Evolutionary conservation across 2,329 filamentous ascomycete genomes (phyloP).

Genomic region (Ophiognomonia clavigignenti-juglandacearum): DNA sequence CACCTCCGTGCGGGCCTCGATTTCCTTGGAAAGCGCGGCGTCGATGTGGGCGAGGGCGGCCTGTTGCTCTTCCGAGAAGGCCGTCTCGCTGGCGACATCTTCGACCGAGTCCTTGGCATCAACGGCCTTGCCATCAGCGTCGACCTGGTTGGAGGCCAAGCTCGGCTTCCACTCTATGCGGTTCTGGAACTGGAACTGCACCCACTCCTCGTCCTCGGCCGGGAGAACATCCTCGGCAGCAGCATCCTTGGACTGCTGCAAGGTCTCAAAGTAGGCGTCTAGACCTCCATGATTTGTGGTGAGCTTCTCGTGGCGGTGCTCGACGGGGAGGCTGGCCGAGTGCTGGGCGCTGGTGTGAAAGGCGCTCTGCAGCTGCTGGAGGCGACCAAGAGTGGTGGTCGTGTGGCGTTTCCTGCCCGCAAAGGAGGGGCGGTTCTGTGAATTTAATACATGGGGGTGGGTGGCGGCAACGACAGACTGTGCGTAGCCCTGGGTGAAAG

Average conservation of each 20-base stretch:
- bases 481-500: conserved; percentile 95
- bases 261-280: conserved; percentile 88
- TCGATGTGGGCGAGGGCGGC: conserved; percentile 76
- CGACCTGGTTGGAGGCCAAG: conserved; percentile 49
- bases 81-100: conserved; percentile 23
- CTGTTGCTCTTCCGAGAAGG: conserved; percentile 42
- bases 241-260: conserved; percentile 76
- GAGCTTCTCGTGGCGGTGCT: conserved; percentile 50
- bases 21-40: conserved; percentile 76
- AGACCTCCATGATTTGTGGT: conserved; percentile 57
- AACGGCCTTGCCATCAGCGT: conserved; percentile 28
- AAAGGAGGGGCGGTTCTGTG: conserved; percentile 62
- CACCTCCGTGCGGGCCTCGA: conserved; percentile 46
- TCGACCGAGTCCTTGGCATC: conserved; percentile 28
- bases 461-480: conserved; percentile 95
- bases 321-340: conserved; percentile 46
- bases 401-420: conserved; percentile 43
- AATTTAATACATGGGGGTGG: conserved; percentile 72
- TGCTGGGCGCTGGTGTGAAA: conserved; percentile 60
- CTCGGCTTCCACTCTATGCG: conserved; percentile 82
- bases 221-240: conserved; percentile 48
- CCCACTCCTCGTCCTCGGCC: conserved; percentile 71
- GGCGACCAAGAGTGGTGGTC: conserved; percentile 48
- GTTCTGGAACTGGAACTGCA: conserved; percentile 84
- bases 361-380: conserved; percentile 70